Percentiles rank a stretch among this genome's conserved stretches.
Conservation (phyloP, 2,329 filamentous ascomycete genomes). For the Aspergillus pseudoglaucus region DNA sequence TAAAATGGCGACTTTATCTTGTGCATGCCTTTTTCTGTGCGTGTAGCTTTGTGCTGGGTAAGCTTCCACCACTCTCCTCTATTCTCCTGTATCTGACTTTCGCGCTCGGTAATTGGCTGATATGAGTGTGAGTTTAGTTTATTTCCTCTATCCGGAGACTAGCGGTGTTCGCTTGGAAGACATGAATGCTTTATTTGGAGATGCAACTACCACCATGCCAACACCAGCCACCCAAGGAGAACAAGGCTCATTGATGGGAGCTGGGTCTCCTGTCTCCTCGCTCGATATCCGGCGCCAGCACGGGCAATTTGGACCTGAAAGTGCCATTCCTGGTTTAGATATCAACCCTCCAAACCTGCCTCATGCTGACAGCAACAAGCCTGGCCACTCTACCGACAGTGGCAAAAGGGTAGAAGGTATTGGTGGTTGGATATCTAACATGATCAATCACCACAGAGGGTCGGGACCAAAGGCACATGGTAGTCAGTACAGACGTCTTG, state of each 20-base stretch:
- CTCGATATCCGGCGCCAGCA: slow-evolving; percentile 57
- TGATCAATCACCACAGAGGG: slow-evolving; percentile 50
- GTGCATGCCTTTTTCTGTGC: slow-evolving; percentile 96
- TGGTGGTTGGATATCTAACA: slow-evolving; percentile 63
- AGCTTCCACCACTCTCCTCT: slow-evolving; percentile 36
- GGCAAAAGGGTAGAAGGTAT: slow-evolving; percentile 48
- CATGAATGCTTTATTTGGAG: slow-evolving; percentile 91
- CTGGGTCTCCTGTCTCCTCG: slow-evolving; percentile 71
- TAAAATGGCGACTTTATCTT: slow-evolving; percentile 89
- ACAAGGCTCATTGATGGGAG: slow-evolving; percentile 71
- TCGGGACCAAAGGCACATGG: slow-evolving; percentile 32
- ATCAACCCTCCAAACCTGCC: slow-evolving; percentile 68
- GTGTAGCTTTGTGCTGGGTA: slow-evolving; percentile 91
- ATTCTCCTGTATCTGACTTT: background rate
- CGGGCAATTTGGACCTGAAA: slow-evolving; percentile 51
- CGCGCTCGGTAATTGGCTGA: background rate
- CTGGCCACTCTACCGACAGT: slow-evolving; percentile 28
- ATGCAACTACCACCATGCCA: slow-evolving; percentile 74
- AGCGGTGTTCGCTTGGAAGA: slow-evolving; percentile 92
- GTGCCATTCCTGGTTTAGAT: slow-evolving; percentile 70
- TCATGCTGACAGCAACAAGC: slow-evolving; percentile 45
- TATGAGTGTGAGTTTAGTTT: slow-evolving; percentile 55
- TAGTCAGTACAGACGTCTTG: slow-evolving; percentile 40
- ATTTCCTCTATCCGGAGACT: slow-evolving; percentile 95
- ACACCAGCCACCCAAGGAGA: slow-evolving; percentile 74